A percentile compares a stretch with the other conserved stretches of the same genome.
phyloP scores from a whole-genome alignment of 2,329 filamentous ascomycete species.

The Trichoderma endophyticum region DNA sequence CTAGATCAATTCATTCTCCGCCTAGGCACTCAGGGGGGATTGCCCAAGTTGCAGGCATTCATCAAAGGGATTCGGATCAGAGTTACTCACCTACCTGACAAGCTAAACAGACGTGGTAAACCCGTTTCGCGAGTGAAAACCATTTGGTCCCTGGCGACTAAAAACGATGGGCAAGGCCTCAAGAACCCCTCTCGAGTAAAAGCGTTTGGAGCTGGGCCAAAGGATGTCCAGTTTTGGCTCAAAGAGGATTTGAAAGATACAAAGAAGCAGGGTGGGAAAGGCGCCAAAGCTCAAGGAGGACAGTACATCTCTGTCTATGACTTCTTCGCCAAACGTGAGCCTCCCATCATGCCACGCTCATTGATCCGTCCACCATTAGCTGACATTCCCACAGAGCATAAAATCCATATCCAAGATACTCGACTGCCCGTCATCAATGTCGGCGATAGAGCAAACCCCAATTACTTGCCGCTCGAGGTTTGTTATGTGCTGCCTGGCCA shows the following conservation, averaged over 20 bases:
- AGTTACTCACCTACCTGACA: conserved; percentile 38
- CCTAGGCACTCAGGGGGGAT: conserved; percentile 2
- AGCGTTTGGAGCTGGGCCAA: conserved; percentile 44
- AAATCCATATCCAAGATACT: conserved; percentile 35
- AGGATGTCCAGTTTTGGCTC: conserved; percentile 54
- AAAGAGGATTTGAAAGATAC: conserved; percentile 19
- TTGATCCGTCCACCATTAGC: not conserved
- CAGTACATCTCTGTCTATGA: conserved; percentile 50
- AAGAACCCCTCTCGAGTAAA: conserved; percentile 28
- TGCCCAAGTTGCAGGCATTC: conserved; percentile 32
- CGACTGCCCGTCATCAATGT: conserved; percentile 56
- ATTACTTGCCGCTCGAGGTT: conserved; percentile 57
- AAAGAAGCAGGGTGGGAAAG: conserved; percentile 14
- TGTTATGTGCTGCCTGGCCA: conserved; percentile 57
- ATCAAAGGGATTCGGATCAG: conserved; percentile 37
- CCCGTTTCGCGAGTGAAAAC: conserved; percentile 37
- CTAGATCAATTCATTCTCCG: conserved; percentile 24
- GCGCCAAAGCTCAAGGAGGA: conserved; percentile 26
- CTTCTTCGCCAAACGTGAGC: conserved; percentile 45
- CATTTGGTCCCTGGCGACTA: conserved; percentile 36
- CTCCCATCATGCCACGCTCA: not conserved
- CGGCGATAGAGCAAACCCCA: conserved; percentile 49
- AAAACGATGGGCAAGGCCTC: conserved; percentile 32
- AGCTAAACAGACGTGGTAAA: conserved; percentile 31
- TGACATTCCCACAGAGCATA: conserved; percentile 30